phyloP scores from a whole-genome alignment of 106 monocot species.

The Phalaenopsis aphrodite region DNA sequence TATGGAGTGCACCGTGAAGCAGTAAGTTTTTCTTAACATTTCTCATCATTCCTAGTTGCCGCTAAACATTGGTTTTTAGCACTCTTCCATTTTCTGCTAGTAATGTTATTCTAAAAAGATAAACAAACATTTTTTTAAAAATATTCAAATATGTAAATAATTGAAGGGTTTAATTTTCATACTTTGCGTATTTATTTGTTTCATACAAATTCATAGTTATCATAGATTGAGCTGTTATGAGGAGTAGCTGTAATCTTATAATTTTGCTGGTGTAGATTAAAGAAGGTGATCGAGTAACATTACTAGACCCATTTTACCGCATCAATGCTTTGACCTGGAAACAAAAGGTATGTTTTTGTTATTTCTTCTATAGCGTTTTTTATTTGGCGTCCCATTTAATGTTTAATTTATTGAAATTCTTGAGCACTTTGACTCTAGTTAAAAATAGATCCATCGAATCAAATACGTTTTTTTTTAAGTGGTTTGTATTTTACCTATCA shows the following conservation, averaged over 20 bases:
- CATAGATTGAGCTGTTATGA: neutral
- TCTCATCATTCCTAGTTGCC: neutral
- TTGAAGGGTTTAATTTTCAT: neutral
- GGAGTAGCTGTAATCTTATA: neutral
- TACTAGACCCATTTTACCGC: conserved; percentile 58
- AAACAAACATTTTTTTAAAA: neutral
- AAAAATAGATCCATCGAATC: neutral
- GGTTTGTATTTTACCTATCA: neutral
- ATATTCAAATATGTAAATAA: neutral
- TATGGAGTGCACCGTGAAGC: conserved; percentile 76
- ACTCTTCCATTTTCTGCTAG: neutral
- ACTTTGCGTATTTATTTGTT: neutral
- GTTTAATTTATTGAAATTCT: neutral
- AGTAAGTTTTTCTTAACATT: conserved; percentile 40
- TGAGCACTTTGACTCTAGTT: neutral
- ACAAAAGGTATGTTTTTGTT: conserved; percentile 39
- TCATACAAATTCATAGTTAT: neutral
- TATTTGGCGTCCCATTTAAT: neutral
- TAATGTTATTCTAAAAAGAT: neutral
- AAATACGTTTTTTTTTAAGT: neutral
- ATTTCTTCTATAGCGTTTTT: neutral
- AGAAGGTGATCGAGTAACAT: conserved; percentile 74
- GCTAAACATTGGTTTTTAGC: neutral
- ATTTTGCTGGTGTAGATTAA: conserved; percentile 44
- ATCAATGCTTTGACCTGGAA: conserved; percentile 66